Evolutionary conservation across 108 stramenopile species (phyloP).

Genomic region (Pelagomonas calceolata): DNA sequence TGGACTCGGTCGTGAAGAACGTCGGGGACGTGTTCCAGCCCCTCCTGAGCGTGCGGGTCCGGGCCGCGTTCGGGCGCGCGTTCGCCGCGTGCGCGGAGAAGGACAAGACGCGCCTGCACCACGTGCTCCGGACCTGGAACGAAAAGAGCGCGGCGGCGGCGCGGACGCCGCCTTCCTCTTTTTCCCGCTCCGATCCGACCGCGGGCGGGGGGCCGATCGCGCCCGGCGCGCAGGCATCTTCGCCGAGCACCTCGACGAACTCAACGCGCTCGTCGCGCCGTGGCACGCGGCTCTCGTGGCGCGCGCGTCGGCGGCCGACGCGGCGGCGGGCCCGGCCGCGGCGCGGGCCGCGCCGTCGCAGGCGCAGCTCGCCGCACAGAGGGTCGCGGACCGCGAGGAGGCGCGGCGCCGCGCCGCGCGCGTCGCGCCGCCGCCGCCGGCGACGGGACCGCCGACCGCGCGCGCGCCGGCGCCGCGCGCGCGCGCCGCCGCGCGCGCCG

Average conservation of each 20-base stretch:
- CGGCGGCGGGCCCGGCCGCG: background rate
- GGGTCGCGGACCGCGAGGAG: background rate
- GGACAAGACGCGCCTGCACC: background rate
- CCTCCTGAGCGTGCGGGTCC: background rate
- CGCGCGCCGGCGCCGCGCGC: too few species aligned
- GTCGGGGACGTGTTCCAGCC: background rate
- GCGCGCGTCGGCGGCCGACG: background rate
- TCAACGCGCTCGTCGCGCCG: background rate
- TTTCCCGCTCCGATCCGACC: too few species aligned
- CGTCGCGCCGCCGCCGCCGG: background rate
- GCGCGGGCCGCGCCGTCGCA: background rate
- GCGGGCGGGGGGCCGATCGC: too few species aligned
- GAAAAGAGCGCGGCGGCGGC: too few species aligned
- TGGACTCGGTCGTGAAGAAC: background rate
- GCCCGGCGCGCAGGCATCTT: too few species aligned
- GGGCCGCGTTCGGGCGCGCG: background rate
- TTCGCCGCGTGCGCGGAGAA: background rate
- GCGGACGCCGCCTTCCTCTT: too few species aligned
- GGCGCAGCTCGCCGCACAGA: background rate
- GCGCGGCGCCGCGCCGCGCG: background rate
- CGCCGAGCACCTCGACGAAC: background rate
- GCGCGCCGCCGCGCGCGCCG: too few species aligned
- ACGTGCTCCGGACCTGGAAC: background rate
- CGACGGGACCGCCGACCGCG: too few species aligned
- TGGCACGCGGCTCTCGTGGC: background rate